Conservation (phyloP, 78 protist genomes). For the Dictyostelium brefeldianum region DNA sequence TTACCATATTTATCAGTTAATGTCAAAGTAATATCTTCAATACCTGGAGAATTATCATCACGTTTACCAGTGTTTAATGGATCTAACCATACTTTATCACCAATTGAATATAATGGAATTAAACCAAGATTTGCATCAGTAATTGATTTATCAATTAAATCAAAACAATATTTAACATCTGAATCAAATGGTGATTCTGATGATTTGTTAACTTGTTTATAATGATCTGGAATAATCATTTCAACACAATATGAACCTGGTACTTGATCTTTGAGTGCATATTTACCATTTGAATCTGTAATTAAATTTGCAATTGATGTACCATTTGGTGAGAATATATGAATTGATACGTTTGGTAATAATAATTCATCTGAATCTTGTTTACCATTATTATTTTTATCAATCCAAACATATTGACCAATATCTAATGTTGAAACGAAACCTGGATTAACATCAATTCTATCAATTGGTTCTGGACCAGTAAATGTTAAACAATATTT, state of each 20-base stretch:
- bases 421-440: neutral
- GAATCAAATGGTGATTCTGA: neutral
- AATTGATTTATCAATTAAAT: too few relatives aligned
- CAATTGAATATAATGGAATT: neutral
- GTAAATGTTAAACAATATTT: too few relatives aligned
- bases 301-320: neutral
- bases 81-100: constrained; percentile 18
- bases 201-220: neutral
- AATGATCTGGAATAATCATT: neutral
- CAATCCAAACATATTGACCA: constrained; percentile 8
- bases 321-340: constrained; percentile 3
- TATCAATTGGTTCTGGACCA: too few relatives aligned
- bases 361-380: constrained; percentile 6
- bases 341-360: neutral
- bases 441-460: constrained; percentile 17
- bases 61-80: too few relatives aligned
- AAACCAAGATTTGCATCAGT: neutral
- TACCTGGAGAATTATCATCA: too few relatives aligned
- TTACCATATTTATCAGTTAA: too few relatives aligned
- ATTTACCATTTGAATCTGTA: too few relatives aligned
- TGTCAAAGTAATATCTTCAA: too few relatives aligned
- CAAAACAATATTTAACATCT: neutral
- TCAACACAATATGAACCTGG: constrained; percentile 47
- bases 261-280: too few relatives aligned
- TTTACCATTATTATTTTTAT: constrained; percentile 4